Evolutionary conservation across 108 stramenopile genomes (phyloP), one percentile per base, ranked within the genome.

Genomic region (Cyclotella atomus): DNA sequence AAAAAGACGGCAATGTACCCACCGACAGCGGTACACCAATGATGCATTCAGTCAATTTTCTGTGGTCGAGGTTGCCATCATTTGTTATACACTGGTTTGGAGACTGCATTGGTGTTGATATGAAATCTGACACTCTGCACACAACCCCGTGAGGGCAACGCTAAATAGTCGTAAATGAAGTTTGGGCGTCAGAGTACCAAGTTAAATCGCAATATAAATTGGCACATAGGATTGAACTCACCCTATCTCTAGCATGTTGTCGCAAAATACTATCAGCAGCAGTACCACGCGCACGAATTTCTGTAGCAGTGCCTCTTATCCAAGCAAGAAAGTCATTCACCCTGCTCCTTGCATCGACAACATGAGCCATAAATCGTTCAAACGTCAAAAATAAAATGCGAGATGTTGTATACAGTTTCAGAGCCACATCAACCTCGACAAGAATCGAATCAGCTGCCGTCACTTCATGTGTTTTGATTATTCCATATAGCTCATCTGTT

Each of bases 251-350:
- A 55, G 90, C 90, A 82, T 91, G 87, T 59, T 90, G 86, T 15
- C 87, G 74, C 65, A 87, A 85, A 0, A 85, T 87, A 20, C 88
- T 87, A 46, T 91, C 82, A 3, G 77, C 32, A 25, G 91, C 89
- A 0, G 94, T 95, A 10, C 90, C 93, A 45, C 84, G 64, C 12
- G 93, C 91, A 49, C 91, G 88, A 28, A 95, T 84, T 65, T 88
- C 79, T 10, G 91, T 81, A 9, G 89, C 87, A n/a, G 82, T 86
- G 20, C 76, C 76, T 56, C 91, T 62, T 14, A 95, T 68, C 90
- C 91, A 95, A 14, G 81, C 84, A 36, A 87, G 68, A 44, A 89
- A 81, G 53, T 92, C 90, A 25, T 83, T 81, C 5, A 95, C 47
- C 2, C 87, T 82, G 67, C 82, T 79, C 32, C 94, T 81, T 16